These are phyloP conservation scores for Ananas comosus DNA, from an alignment of 176 grass and related monocot genomes.

Conservation along the genomic window DNA sequence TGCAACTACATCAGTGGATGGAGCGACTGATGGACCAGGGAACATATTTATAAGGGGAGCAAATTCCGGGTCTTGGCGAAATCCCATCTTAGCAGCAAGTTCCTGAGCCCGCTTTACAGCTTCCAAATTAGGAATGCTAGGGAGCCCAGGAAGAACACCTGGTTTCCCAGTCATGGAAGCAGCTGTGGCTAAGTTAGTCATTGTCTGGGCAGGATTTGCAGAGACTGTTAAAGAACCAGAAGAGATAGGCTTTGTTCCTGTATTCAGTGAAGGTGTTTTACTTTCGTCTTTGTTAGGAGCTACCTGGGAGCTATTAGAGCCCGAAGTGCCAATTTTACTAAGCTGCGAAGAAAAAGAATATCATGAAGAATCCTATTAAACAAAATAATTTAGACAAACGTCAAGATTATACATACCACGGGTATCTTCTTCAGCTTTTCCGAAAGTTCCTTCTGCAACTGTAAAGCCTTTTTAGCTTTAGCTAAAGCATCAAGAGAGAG, in stretches of 20 bases:
- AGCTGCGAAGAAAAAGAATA: slow-evolving; percentile 40
- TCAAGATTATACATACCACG: slow-evolving; percentile 35
- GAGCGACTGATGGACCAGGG: slow-evolving; percentile 65
- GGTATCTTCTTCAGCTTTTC: slow-evolving; percentile 84
- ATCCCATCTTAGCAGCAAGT: slow-evolving; percentile 89
- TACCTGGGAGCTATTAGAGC: slow-evolving; percentile 28
- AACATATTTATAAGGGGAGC: slow-evolving; percentile 80
- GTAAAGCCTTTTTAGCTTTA: slow-evolving; percentile 96
- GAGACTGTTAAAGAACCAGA: slow-evolving; percentile 22
- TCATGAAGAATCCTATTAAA: slow-evolving; percentile 10
- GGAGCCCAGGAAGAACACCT: slow-evolving; percentile 40
- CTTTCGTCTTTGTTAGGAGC: slow-evolving; percentile 40
- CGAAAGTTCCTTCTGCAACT: slow-evolving; percentile 82
- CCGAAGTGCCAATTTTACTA: slow-evolving; percentile 46
- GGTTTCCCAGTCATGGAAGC: slow-evolving; percentile 19
- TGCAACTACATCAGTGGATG: slow-evolving; percentile 49
- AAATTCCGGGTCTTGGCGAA: slow-evolving; percentile 85
- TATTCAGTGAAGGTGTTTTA: slow-evolving; percentile 22
- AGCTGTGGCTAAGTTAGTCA: slow-evolving; percentile 7
- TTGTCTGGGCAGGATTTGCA: slow-evolving; percentile 18
- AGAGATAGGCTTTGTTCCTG: slow-evolving; percentile 15
- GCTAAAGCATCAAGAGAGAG: slow-evolving; percentile 99
- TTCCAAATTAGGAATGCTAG: slow-evolving; percentile 73
- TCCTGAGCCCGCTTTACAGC: slow-evolving; percentile 89
- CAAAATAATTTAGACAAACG: neutral